These are phyloP conservation scores for Mitragyna speciosa DNA, from an alignment of 257 asterid genomes.

Conservation along the genomic window DNA sequence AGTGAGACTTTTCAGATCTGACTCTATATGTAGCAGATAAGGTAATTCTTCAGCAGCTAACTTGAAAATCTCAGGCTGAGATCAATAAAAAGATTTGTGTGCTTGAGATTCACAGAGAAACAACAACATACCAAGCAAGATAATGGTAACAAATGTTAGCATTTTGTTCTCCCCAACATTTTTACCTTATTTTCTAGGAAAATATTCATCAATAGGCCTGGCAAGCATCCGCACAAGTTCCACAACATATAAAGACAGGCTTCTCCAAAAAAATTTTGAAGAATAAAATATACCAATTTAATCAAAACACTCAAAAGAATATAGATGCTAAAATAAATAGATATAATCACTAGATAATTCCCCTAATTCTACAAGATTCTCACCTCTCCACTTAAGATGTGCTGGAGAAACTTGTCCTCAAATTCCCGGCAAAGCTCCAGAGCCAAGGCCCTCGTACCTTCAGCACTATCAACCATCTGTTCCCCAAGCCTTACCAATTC, in stretches of 20 bases:
- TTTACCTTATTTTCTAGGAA: background rate
- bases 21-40: background rate
- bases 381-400: slow-evolving; percentile 90
- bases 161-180: background rate
- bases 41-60: background rate
- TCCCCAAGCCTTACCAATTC: slow-evolving; percentile 93
- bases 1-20: background rate
- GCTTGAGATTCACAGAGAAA: background rate
- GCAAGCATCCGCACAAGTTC: too few relatives aligned
- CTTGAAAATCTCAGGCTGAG: background rate
- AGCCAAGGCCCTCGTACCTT: slow-evolving; percentile 95
- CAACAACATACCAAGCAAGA: background rate
- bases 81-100: background rate
- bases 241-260: background rate
- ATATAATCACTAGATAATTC: too few relatives aligned
- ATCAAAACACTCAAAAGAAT: background rate
- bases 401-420: slow-evolving; percentile 99
- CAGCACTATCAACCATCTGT: slow-evolving; percentile 85
- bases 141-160: background rate
- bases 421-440: slow-evolving; percentile 99
- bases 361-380: slow-evolving; percentile 10
- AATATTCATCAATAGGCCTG: background rate
- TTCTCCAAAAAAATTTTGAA: background rate
- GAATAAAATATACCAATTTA: background rate
- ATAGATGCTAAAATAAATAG: too few relatives aligned